phyloP scores from a whole-genome alignment of 2,329 filamentous ascomycete genomes.

The Cladosporium sp. region DNA sequence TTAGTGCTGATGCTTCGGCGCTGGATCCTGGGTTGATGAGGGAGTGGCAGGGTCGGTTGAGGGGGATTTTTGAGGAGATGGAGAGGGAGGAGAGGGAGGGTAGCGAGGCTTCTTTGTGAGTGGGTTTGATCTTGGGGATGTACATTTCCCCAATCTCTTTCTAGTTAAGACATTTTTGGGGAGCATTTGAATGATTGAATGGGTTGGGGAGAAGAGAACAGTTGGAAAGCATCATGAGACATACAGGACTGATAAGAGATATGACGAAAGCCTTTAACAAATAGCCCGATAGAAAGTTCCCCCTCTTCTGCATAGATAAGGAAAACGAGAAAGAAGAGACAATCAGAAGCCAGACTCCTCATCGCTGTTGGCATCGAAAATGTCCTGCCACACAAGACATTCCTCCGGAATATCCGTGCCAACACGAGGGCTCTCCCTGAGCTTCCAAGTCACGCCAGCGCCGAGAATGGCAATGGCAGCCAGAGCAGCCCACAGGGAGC shows the following conservation, averaged over 20 bases:
- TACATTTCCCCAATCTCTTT: no score
- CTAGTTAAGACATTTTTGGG: no score
- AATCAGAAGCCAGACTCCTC: conserved; percentile 21
- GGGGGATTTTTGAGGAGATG: conserved; percentile 22
- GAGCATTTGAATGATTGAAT: no score
- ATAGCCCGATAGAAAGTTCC: background rate
- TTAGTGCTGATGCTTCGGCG: conserved; percentile 37
- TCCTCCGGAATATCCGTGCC: conserved; percentile 40
- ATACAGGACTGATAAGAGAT: conserved; percentile 2
- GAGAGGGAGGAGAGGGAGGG: conserved; percentile 5
- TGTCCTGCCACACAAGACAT: conserved; percentile 42
- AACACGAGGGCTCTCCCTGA: conserved; percentile 41
- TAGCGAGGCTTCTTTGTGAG: background rate
- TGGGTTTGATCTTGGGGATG: background rate
- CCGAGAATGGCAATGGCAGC: conserved; percentile 37
- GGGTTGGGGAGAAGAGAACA: no score
- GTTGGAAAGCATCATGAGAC: background rate
- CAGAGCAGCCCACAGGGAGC: conserved; percentile 42
- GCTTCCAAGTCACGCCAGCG: conserved; percentile 41
- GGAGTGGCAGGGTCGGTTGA: conserved; percentile 24
- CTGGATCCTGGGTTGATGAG: conserved; percentile 26
- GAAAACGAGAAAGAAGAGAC: background rate
- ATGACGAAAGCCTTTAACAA: conserved; percentile 6
- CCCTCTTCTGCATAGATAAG: background rate
- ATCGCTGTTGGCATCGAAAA: conserved; percentile 41